Percentiles rank a stretch among this genome's conserved stretches.
Conservation (phyloP, 2,329 filamentous ascomycete species). For the Diaporthe sp. region DNA sequence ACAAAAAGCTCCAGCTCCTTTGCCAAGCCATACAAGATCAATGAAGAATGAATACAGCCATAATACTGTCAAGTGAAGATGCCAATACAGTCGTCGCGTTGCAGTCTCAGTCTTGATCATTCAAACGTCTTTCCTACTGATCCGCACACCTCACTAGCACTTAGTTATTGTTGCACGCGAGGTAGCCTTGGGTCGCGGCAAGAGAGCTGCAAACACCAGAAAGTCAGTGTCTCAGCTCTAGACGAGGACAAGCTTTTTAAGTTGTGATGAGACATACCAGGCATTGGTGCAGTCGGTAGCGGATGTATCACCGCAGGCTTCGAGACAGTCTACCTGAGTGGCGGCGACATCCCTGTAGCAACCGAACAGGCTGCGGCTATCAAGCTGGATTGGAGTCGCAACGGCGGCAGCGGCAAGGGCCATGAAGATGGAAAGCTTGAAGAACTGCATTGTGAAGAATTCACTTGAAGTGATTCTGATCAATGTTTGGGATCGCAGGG, state of each 20-base stretch:
- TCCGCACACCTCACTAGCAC: neutral
- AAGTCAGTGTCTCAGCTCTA: neutral
- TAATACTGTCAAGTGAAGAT: no score
- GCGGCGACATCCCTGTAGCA: conserved; percentile 22
- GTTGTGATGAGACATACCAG: neutral
- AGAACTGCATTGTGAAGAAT: neutral
- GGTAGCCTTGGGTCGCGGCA: conserved; percentile 5
- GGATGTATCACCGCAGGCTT: conserved; percentile 7
- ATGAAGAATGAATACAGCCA: no score
- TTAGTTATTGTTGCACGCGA: conserved; percentile 8
- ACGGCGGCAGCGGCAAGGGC: neutral
- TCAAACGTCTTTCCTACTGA: no score
- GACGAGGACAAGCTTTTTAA: no score
- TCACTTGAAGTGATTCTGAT: neutral
- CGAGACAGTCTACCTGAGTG: neutral
- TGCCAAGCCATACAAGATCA: no score
- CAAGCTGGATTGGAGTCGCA: neutral
- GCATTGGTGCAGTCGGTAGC: conserved; percentile 24
- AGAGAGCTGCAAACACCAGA: neutral
- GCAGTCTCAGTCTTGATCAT: no score
- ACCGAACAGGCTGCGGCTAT: neutral
- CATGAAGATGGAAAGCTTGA: conserved; percentile 3
- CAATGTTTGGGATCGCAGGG: neutral
- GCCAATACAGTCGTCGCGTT: no score
- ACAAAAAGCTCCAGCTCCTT: no score